Conservation (phyloP, 2,329 filamentous ascomycete genomes). For the Calonectria montana region DNA sequence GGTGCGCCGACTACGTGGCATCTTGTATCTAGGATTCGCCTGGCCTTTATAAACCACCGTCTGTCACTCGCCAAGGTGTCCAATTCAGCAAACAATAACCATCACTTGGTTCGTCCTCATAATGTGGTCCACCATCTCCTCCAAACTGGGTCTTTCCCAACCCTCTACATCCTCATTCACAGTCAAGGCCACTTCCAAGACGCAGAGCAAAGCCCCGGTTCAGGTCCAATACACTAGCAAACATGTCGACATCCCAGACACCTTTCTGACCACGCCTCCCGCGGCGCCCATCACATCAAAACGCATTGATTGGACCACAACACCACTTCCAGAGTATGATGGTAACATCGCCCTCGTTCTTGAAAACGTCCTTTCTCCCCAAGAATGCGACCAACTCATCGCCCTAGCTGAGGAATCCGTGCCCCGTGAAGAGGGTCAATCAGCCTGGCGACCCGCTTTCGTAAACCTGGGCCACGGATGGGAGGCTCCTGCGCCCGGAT, state of each 20-base stretch:
- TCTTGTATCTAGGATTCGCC: not conserved
- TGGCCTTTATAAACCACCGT: not conserved
- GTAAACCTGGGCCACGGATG: slow-evolving; percentile 73
- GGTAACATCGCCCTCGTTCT: slow-evolving; percentile 67
- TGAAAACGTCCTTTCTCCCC: slow-evolving; percentile 64
- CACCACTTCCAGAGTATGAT: slow-evolving; percentile 62
- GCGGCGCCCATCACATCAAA: slow-evolving; percentile 53
- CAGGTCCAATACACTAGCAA: slow-evolving; percentile 44
- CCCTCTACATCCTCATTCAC: slow-evolving; percentile 7
- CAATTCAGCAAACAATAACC: too few species aligned
- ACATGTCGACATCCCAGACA: slow-evolving; percentile 50
- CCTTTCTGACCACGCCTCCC: slow-evolving; percentile 57
- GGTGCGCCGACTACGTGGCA: not conserved
- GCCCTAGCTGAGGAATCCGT: slow-evolving; percentile 65
- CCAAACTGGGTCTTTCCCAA: slow-evolving; percentile 35
- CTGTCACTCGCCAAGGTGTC: not conserved
- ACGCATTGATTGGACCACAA: slow-evolving; percentile 64
- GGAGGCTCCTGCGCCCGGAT: slow-evolving; percentile 65
- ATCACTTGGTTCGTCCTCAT: not conserved
- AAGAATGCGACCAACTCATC: slow-evolving; percentile 70
- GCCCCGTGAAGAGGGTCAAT: slow-evolving; percentile 34
- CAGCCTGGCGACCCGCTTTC: slow-evolving; percentile 74
- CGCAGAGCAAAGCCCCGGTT: slow-evolving; percentile 8
- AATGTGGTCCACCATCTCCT: slow-evolving; percentile 38
- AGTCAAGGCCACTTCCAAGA: slow-evolving; percentile 8